These are phyloP conservation scores for Copromyces sp. DNA, from an alignment of 495 filamentous ascomycete genomes.

Conservation along the genomic window DNA sequence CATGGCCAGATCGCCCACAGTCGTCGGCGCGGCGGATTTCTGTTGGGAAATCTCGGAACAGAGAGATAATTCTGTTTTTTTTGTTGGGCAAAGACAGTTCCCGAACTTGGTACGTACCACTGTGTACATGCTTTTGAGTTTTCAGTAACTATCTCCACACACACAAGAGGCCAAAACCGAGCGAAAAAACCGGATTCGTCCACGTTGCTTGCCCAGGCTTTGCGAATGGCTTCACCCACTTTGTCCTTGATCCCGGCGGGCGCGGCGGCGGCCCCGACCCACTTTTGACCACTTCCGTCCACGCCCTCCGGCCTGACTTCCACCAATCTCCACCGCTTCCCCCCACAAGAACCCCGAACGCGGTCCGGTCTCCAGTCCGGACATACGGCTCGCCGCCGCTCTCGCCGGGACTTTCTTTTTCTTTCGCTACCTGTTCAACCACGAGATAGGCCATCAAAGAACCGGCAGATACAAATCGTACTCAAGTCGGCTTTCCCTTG, in stretches of 20 bases:
- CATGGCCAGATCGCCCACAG: neutral
- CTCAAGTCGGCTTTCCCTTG: too few species aligned
- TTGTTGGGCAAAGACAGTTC: neutral
- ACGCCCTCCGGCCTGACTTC: neutral
- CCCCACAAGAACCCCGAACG: neutral
- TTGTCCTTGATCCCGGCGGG: neutral
- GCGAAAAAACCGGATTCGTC: neutral
- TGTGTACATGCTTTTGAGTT: neutral
- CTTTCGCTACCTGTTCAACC: neutral
- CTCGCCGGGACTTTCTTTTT: neutral
- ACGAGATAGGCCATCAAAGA: too few species aligned
- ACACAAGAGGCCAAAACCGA: neutral
- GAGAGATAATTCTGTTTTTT: neutral
- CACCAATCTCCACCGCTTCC: neutral
- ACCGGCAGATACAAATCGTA: too few species aligned
- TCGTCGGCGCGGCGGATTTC: neutral
- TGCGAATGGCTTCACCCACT: neutral
- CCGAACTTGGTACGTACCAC: neutral
- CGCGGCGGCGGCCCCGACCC: neutral
- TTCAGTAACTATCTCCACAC: neutral
- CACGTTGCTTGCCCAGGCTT: neutral
- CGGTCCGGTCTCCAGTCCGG: neutral
- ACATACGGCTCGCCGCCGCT: neutral
- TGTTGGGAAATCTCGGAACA: neutral
- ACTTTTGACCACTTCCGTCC: neutral